Percentiles rank a stretch among this genome's conserved stretches.
phyloP scores from a whole-genome alignment of 1,284 basidiomycete genomes.

The Ganoderma multipileum region DNA sequence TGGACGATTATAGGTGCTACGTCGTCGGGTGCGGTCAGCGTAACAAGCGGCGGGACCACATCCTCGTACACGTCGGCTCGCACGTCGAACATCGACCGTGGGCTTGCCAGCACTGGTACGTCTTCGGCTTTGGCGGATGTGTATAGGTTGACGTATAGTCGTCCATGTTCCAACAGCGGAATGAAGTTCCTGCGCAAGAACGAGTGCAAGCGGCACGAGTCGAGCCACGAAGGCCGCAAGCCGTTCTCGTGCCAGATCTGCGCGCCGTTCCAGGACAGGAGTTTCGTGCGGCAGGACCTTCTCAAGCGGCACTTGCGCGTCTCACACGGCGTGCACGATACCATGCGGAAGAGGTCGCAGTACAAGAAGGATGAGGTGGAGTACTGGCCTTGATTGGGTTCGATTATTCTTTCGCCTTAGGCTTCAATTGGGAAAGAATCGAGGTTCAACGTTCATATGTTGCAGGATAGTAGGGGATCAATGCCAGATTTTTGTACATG shows the following conservation, averaged over 20 bases:
- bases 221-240: conserved; percentile 62
- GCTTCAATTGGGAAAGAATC: not conserved
- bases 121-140: conserved; percentile 15
- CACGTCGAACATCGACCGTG: conserved; percentile 73
- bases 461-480: not conserved
- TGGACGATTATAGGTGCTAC: conserved; percentile 71
- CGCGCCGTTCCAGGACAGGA: conserved; percentile 45
- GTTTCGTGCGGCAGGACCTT: conserved; percentile 70
- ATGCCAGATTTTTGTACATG: not conserved
- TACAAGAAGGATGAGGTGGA: conserved; percentile 24
- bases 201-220: conserved; percentile 76
- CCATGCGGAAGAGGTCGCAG: conserved; percentile 30
- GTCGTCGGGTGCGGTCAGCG: conserved; percentile 64
- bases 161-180: too few species aligned
- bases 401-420: not conserved
- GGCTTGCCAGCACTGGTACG: conserved; percentile 64
- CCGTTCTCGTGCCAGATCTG: conserved; percentile 66
- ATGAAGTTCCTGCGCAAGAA: conserved; percentile 73
- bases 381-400: conserved; percentile 27
- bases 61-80: conserved; percentile 72
- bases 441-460: not conserved
- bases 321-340: conserved; percentile 49
- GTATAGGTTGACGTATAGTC: conserved; percentile 19
- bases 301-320: conserved; percentile 66
- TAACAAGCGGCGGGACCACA: conserved; percentile 75